Percentiles rank a stretch among this genome's conserved stretches.
These are phyloP conservation scores for Aspergillus affinis DNA, from an alignment of 495 filamentous ascomycete genomes.

Conservation along the genomic window DNA sequence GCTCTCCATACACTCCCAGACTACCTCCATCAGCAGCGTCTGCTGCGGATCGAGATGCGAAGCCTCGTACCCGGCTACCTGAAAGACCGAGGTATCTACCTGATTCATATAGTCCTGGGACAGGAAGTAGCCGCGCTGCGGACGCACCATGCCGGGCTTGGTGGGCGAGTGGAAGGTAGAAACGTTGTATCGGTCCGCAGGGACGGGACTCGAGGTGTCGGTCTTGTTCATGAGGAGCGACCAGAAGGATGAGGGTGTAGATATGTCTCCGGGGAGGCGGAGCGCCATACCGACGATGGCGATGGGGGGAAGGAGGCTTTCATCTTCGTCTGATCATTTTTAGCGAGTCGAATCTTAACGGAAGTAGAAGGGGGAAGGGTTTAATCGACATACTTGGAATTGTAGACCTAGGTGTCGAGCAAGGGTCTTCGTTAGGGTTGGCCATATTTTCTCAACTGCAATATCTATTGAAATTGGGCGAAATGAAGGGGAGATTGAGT, in stretches of 20 bases:
- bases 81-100: conserved; percentile 38
- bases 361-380: no score
- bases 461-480: no score
- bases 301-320: conserved; percentile 20
- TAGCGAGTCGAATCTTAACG: no score
- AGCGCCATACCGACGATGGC: conserved; percentile 50
- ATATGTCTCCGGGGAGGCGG: conserved; percentile 45
- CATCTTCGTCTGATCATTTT: not conserved
- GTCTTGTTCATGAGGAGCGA: conserved; percentile 35
- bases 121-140: conserved; percentile 40
- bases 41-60: conserved; percentile 59
- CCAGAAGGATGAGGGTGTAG: conserved; percentile 33
- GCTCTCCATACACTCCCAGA: conserved; percentile 37
- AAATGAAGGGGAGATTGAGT: no score
- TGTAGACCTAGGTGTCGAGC: no score
- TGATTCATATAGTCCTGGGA: conserved; percentile 29
- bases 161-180: conserved; percentile 25
- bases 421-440: no score
- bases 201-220: conserved; percentile 34
- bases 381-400: no score
- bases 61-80: conserved; percentile 39
- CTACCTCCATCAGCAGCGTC: conserved; percentile 53
- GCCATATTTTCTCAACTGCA: no score
- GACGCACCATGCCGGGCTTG: not conserved
- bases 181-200: conserved; percentile 38